Evolutionary conservation across 2,329 filamentous ascomycete species (phyloP).

Genomic region (Paraphoma sp.): DNA sequence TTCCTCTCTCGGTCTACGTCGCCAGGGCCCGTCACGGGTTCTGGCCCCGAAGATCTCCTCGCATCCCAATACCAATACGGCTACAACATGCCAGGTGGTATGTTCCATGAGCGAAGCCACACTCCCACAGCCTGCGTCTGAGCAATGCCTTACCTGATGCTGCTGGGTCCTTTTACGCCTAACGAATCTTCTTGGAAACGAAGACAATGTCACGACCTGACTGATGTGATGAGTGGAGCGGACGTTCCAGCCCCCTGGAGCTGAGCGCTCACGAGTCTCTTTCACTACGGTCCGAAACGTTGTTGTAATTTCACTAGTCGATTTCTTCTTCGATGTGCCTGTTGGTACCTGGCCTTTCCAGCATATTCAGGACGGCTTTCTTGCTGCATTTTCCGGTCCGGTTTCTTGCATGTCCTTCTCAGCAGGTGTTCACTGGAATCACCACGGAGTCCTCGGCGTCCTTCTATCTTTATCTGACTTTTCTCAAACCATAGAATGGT

Average conservation of each 20-base stretch:
- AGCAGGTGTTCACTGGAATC: slow-evolving; percentile 30
- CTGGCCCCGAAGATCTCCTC: slow-evolving; percentile 48
- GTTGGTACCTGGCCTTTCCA: slow-evolving; percentile 23
- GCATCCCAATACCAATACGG: slow-evolving; percentile 53
- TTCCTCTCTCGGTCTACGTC: slow-evolving; percentile 51
- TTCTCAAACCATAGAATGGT: slow-evolving; percentile 37
- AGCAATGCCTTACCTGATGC: slow-evolving; percentile 15
- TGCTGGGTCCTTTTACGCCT: slow-evolving; percentile 16
- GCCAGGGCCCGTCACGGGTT: slow-evolving; percentile 49
- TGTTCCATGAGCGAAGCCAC: slow-evolving; percentile 53
- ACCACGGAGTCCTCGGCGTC: slow-evolving; percentile 20
- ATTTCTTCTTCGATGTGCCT: slow-evolving; percentile 17
- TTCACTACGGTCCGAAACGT: slow-evolving; percentile 38
- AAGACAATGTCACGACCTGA: slow-evolving; percentile 43
- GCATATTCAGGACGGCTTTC: slow-evolving; percentile 36
- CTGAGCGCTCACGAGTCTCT: slow-evolving; percentile 45
- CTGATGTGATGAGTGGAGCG: slow-evolving; percentile 45
- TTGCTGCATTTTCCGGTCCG: slow-evolving; percentile 43
- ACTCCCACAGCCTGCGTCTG: slow-evolving; percentile 52
- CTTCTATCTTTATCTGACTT: slow-evolving; percentile 26
- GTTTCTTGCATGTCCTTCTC: slow-evolving; percentile 41
- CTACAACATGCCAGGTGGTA: slow-evolving; percentile 49
- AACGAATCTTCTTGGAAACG: slow-evolving; percentile 48
- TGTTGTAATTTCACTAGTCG: slow-evolving; percentile 29
- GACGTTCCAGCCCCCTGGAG: slow-evolving; percentile 28